These are phyloP conservation scores for Coniosporium apollinis DNA, from an alignment of 495 filamentous ascomycete genomes.

Conservation along the genomic window DNA sequence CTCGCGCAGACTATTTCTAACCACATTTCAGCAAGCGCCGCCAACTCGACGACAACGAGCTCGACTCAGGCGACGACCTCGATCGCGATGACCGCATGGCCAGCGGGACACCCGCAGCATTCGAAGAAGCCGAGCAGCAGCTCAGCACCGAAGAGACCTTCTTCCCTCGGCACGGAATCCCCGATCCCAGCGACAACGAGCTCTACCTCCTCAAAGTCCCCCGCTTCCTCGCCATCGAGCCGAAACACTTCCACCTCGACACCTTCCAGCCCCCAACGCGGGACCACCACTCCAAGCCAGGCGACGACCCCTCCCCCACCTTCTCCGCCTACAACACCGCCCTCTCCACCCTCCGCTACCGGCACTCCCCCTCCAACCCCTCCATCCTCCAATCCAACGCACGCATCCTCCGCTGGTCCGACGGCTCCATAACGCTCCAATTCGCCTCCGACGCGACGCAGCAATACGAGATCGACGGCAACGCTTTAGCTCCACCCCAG, in stretches of 20 bases:
- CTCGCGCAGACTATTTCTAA: too few species aligned
- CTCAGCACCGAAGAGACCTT: constrained; percentile 10
- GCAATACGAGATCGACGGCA: constrained; percentile 64
- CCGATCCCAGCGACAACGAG: constrained; percentile 53
- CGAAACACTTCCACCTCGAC: constrained; percentile 53
- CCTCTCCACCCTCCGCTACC: constrained; percentile 52
- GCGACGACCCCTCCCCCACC: constrained; percentile 17
- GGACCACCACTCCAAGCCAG: constrained; percentile 31
- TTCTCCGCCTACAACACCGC: constrained; percentile 48
- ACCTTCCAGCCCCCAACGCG: constrained; percentile 48
- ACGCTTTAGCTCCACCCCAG: constrained; percentile 53
- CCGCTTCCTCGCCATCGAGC: constrained; percentile 59
- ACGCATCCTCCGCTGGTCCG: constrained; percentile 63
- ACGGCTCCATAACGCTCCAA: constrained; percentile 70
- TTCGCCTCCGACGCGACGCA: constrained; percentile 51
- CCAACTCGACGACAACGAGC: constrained; percentile 51
- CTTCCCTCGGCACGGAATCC: constrained; percentile 38
- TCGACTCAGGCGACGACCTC: constrained; percentile 67
- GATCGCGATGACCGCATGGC: constrained; percentile 33
- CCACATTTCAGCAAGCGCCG: constrained; percentile 22
- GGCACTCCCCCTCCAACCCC: constrained; percentile 45
- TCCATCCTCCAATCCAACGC: constrained; percentile 54
- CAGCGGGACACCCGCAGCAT: constrained; percentile 1
- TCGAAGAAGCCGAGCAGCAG: constrained; percentile 24
- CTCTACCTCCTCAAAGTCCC: constrained; percentile 66